These are phyloP conservation scores for Monosporascus sp. DNA, from an alignment of 2,329 filamentous ascomycete species.

Conservation along the genomic window DNA sequence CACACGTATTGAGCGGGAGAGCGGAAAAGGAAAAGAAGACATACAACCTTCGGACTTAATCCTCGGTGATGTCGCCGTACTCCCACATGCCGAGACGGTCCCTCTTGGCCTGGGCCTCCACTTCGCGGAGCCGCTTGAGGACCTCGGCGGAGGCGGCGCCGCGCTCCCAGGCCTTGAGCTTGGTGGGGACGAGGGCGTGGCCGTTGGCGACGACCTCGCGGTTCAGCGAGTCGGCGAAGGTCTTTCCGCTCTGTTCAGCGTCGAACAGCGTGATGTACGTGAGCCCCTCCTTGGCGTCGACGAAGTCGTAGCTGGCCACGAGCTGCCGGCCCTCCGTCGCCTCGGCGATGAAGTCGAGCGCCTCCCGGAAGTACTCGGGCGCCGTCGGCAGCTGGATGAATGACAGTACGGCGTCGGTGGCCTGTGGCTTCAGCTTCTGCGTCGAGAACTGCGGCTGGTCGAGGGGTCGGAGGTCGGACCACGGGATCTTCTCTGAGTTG, in stretches of 20 bases:
- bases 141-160: conserved; percentile 63
- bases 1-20: too few relatives aligned
- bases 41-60: conserved; percentile 42
- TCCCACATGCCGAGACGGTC: conserved; percentile 90
- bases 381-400: conserved; percentile 83
- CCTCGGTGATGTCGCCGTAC: conserved; percentile 93
- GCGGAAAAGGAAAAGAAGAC: too few relatives aligned
- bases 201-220: conserved; percentile 79
- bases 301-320: conserved; percentile 85
- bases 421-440: conserved; percentile 81
- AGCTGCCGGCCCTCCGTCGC: conserved; percentile 70
- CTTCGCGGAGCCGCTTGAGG: conserved; percentile 64
- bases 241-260: conserved; percentile 55
- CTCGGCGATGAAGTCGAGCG: conserved; percentile 69
- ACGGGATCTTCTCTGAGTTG: conserved; percentile 84
- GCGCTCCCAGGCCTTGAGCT: conserved; percentile 88
- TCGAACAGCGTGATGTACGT: conserved; percentile 88
- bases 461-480: conserved; percentile 78
- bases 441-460: conserved; percentile 71
- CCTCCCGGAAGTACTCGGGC: conserved; percentile 77
- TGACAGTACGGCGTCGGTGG: conserved; percentile 78
- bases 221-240: conserved; percentile 75
- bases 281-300: conserved; percentile 71
- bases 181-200: conserved; percentile 84
- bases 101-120: conserved; percentile 73